A percentile compares a stretch with the other conserved stretches of the same genome.
These are phyloP conservation scores for Coemansia sp. DNA, from an alignment of 192 early-diverging fungal genomes.

Conservation along the genomic window DNA sequence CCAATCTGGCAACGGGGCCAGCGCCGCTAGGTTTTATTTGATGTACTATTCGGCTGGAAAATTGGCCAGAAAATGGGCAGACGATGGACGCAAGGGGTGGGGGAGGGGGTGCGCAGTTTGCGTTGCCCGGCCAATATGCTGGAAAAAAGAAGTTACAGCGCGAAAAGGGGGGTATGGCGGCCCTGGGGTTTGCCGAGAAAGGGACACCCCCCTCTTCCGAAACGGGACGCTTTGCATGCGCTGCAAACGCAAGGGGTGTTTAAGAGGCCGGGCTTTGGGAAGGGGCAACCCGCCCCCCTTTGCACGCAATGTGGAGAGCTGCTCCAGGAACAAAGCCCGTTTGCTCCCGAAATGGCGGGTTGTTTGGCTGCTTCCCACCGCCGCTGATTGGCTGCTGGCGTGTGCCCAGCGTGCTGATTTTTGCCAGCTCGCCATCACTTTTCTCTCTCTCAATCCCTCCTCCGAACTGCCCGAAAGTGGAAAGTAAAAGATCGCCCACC, in stretches of 20 bases:
- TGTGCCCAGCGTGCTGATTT: conserved; percentile 7
- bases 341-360: conserved; percentile 8
- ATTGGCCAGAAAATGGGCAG: background rate
- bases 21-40: conserved; percentile 28
- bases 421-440: background rate
- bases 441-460: background rate
- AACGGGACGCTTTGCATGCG: background rate
- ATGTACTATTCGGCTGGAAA: conserved; percentile 17
- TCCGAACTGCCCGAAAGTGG: conserved; percentile 6
- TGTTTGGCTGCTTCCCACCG: conserved; percentile 13
- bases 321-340: conserved; percentile 6
- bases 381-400: conserved; percentile 7
- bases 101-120: background rate
- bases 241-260: background rate
- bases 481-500: conserved; percentile 7
- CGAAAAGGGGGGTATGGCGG: background rate
- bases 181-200: background rate
- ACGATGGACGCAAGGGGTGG: background rate
- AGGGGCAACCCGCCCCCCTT: background rate
- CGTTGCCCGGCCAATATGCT: background rate
- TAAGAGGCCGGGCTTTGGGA: background rate
- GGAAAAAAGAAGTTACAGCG: conserved; percentile 2
- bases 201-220: background rate
- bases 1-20: background rate
- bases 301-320: background rate